phyloP scores from a whole-genome alignment of 1,139 yeast species.

The Scheffersomyces cryptocercus region DNA sequence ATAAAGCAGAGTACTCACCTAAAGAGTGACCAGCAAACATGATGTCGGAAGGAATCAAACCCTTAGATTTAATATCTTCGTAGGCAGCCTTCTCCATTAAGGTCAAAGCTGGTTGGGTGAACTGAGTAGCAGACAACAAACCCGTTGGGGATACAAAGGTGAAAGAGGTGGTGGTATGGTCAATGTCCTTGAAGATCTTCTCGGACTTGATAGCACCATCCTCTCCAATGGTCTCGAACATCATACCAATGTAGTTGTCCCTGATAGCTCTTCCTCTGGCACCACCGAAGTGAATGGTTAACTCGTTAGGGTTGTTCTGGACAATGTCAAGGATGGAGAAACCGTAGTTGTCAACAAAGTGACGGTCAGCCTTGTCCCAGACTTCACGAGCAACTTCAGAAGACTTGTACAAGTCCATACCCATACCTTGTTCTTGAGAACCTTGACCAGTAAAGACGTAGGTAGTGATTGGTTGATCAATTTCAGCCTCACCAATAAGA shows the following conservation, averaged over 20 bases:
- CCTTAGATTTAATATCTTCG: conserved; percentile 95
- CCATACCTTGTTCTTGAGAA: conserved; percentile 99
- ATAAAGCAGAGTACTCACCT: conserved; percentile 97
- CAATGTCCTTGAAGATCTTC: conserved; percentile 92
- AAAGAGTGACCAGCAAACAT: conserved; percentile 99
- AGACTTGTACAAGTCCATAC: conserved; percentile 94
- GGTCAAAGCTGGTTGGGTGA: conserved; percentile 98
- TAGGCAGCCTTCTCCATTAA: conserved; percentile 99
- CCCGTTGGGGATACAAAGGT: conserved; percentile 95
- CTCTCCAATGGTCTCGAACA: conserved; percentile 90
- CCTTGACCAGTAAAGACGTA: conserved; percentile 99
- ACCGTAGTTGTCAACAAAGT: conserved; percentile 91
- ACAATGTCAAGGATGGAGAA: conserved; percentile 96
- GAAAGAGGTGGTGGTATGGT: conserved; percentile 75
- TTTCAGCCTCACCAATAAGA: conserved; percentile 93
- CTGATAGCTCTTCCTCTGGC: conserved; percentile 94
- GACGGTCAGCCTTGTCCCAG: conserved; percentile 97
- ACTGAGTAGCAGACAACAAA: conserved; percentile 95
- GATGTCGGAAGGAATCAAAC: conserved; percentile 89
- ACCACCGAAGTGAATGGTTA: conserved; percentile 97
- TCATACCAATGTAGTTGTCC: conserved; percentile 94
- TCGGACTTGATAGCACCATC: conserved; percentile 85
- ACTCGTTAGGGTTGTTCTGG: conserved; percentile 90
- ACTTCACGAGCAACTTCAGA: conserved; percentile 92
- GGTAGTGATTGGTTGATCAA: conserved; percentile 95